Evolutionary conservation across 331 rosid species (phyloP), one percentile per base, ranked within the genome.

Genomic region (Dryas integrifolia): DNA sequence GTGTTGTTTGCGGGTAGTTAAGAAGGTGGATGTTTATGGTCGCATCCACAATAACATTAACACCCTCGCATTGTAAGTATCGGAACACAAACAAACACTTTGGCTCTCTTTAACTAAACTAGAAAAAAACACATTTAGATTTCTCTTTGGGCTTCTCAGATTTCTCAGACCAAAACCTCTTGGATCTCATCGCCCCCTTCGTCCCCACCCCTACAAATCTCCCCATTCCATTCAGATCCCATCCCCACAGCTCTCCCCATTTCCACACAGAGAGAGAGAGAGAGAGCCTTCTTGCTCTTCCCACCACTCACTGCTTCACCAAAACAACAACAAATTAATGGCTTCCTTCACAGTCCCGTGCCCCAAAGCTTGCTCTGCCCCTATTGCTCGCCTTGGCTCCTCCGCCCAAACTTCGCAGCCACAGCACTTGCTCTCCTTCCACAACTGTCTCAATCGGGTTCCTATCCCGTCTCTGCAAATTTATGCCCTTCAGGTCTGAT

Each of bases 321-420:
- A 45, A 50, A 30, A 30, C 35, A 30, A 30, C 35, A 30, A 15
- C 18, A 26, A 44, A 41, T 0, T 11, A 69, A 94, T 94, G 97
- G 88, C 90, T 52, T 88, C 97, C 15, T 94, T 84, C 72, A 80
- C 88, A 4, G 80, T 86, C 58, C 97, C 96, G 2, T 89, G 91
- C 75, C 87, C 95, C 60, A 94, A 89, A 74, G 76, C 86, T 56
- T 68, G 81, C 58, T 65, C 88, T 5, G 56, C 77, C 59, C 60
- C 84, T 6, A 65, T 84, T 50, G 55, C 74, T 53, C 81, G 56
- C 72, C 79, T 83, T n/a, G 84, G 88, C 40, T 76, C 85, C 26
- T 61, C 41, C 52, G 59, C 84, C 40, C 82, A 46, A 26, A 69
- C 62, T 69, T 59, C 50, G 5, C 77, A 76, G 40, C 65, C 11